A percentile compares a stretch with the other conserved stretches of the same genome.
Conservation (phyloP, 2,329 filamentous ascomycete genomes). For the Capronia americana region DNA sequence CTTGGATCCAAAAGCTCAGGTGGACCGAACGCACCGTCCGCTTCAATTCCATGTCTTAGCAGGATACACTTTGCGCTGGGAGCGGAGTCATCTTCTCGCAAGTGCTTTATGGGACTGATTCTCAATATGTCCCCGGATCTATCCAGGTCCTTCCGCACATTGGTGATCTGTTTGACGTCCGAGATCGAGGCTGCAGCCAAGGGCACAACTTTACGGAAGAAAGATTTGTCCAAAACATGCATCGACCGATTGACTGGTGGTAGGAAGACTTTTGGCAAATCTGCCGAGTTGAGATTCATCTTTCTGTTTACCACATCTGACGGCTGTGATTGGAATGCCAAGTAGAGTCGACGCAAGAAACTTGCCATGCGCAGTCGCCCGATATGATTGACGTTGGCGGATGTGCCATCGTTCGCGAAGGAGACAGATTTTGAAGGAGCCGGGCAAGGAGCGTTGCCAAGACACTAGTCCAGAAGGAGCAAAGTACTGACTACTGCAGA, state of each 20-base stretch:
- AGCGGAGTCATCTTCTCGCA: slow-evolving; percentile 57
- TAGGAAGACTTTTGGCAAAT: slow-evolving; percentile 65
- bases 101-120: slow-evolving; percentile 67
- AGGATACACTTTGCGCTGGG: slow-evolving; percentile 46
- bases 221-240: slow-evolving; percentile 78
- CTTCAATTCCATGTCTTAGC: slow-evolving; percentile 47
- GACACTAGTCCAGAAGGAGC: neutral
- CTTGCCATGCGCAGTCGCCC: slow-evolving; percentile 26
- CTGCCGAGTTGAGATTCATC: slow-evolving; percentile 37
- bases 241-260: slow-evolving; percentile 82
- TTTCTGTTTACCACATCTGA: slow-evolving; percentile 18
- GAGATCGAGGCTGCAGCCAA: slow-evolving; percentile 79
- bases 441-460: neutral
- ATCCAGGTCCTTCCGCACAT: slow-evolving; percentile 70
- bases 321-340: neutral
- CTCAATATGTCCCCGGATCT: slow-evolving; percentile 70
- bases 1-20: neutral
- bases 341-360: slow-evolving; percentile 23
- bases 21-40: slow-evolving; percentile 12
- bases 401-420: neutral
- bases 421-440: neutral
- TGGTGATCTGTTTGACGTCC: slow-evolving; percentile 76
- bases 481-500: neutral
- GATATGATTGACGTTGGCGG: neutral
- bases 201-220: slow-evolving; percentile 79